A percentile compares a stretch with the other conserved stretches of the same genome.
Conservation (phyloP, 768 basidiomycete species). For the Rhodocollybia butyracea region DNA sequence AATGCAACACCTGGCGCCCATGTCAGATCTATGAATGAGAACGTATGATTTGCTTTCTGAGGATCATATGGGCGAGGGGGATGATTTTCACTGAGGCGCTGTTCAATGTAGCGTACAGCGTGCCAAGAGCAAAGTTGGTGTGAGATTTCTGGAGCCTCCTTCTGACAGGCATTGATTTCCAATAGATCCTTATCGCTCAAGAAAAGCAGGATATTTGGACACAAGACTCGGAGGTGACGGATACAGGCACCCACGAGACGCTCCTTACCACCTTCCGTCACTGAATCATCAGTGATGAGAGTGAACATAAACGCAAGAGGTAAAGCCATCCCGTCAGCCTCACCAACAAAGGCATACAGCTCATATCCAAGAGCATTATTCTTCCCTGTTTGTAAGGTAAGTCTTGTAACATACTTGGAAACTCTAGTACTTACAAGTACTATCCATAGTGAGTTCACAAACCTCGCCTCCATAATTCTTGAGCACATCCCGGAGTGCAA, state of each 20-base stretch:
- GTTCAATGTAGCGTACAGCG: conserved; percentile 17
- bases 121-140: conserved; percentile 29
- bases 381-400: conserved; percentile 11
- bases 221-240: conserved; percentile 11
- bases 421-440: conserved; percentile 1
- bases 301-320: conserved; percentile 18
- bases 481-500: background rate
- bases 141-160: conserved; percentile 15
- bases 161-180: conserved; percentile 21
- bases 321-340: conserved; percentile 20
- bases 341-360: conserved; percentile 21
- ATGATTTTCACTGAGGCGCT: conserved; percentile 8
- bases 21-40: background rate
- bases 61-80: background rate
- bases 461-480: background rate
- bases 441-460: background rate
- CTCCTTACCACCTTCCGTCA: conserved; percentile 13
- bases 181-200: conserved; percentile 23
- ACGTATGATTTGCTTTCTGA: background rate
- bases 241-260: conserved; percentile 15
- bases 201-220: conserved; percentile 15
- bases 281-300: conserved; percentile 6
- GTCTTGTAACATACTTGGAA: background rate
- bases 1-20: background rate
- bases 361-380: conserved; percentile 20